Base-by-base conservation (phyloP, 2,329 filamentous ascomycete genomes). In the Alternaria arbusti region DNA sequence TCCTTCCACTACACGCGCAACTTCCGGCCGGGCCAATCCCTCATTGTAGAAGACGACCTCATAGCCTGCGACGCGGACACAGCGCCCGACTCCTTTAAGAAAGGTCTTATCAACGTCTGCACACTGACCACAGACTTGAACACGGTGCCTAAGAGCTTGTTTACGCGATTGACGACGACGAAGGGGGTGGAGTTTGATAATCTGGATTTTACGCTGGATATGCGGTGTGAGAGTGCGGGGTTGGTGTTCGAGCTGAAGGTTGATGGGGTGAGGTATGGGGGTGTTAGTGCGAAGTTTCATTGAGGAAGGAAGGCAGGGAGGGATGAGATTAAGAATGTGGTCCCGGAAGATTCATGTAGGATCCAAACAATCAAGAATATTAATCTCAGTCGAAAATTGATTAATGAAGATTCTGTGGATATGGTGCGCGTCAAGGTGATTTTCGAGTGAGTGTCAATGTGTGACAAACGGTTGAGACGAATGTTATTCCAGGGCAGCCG, bases 1-100 rank as follows among this genome's bases (percentile, higher is more conserved):
- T 91, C 90, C 3, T 94, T 95, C 80, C 91, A 94, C 82, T 95
- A 94, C 81, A 94, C 92, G 4, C 89, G 92, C 65, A 95, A 94
- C 79, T 95, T 95, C 81, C 88, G 91, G 1, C 91, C 91, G 0
- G 90, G 90, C 0, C 92, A 94, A 79, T 91, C 90, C 0, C 86
- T 94, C 7, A 80, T 93, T 5, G 92, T 95, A 6, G 91, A 92
- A 55, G 92, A 95, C 78, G 91, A 95, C 72, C 82, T 95, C 40
- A 92, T 94, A 64, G 91, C 90, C 5, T 93, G 90, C 71, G 90
- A 92, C 60, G 85, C 87, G 4, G 91, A 94, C 66, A 84, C 85
- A 56, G 89, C 89, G 6, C 91, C 89, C 0, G 84, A 83, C 25
- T 80, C 82, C 1, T 82, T 78, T 70, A 73, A 74, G n/a, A 81